These are phyloP conservation scores for Geosmithia flava DNA, from an alignment of 2,329 filamentous ascomycete genomes.

Conservation along the genomic window DNA sequence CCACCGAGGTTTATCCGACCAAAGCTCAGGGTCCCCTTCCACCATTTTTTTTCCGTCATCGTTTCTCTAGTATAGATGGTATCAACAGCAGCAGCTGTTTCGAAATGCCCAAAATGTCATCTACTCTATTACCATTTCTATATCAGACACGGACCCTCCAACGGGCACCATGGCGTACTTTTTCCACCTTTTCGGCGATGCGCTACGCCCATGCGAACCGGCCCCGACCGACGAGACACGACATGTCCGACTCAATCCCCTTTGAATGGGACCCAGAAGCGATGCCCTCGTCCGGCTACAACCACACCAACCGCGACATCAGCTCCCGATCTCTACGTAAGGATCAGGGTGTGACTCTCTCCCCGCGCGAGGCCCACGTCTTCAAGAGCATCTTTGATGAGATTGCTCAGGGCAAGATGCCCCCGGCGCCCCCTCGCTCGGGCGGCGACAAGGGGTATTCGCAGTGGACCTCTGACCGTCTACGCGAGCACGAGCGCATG, in stretches of 20 bases:
- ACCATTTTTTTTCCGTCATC: not conserved
- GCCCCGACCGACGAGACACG: constrained; percentile 6
- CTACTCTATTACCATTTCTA: constrained; percentile 51
- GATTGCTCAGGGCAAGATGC: constrained; percentile 22
- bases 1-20: not conserved
- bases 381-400: constrained; percentile 45
- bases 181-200: not conserved
- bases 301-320: constrained; percentile 1
- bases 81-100: not conserved
- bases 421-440: constrained; percentile 9
- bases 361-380: constrained; percentile 41
- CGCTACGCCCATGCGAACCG: not conserved
- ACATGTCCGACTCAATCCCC: constrained; percentile 27
- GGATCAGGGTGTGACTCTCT: constrained; percentile 35
- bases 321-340: not conserved
- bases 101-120: constrained; percentile 21
- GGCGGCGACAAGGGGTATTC: constrained; percentile 2
- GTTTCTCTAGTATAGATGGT: not conserved
- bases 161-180: constrained; percentile 5
- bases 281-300: constrained; percentile 7
- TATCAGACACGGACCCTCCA: constrained; percentile 56
- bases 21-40: not conserved
- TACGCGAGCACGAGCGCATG: constrained; percentile 18
- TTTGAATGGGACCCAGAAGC: constrained; percentile 32
- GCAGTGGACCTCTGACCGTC: not conserved